A percentile compares a stretch with the other conserved stretches of the same genome.
Evolutionary conservation across 805 yeast species (phyloP).

Genomic region (Saccharomycopsis oosterbeekiorum): DNA sequence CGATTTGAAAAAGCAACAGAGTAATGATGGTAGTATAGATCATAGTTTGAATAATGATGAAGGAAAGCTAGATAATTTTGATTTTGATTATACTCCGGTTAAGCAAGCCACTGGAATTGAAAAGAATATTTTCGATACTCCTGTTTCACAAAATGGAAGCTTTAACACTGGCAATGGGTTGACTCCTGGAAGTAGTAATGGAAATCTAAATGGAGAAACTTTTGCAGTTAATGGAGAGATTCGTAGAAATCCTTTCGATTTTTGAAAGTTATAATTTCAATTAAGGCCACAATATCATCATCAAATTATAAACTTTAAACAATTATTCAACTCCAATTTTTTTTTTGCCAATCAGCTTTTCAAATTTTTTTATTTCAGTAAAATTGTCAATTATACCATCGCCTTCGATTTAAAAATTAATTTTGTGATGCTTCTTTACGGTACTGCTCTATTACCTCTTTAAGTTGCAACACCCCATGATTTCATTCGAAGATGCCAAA

Average conservation of each 20-base stretch:
- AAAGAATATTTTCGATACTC: neutral
- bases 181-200: neutral
- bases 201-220: neutral
- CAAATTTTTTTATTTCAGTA: no score
- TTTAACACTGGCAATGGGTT: neutral
- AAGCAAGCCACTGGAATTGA: neutral
- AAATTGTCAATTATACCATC: no score
- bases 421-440: no score
- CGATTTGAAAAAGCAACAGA: neutral
- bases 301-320: no score
- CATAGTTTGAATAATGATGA: neutral
- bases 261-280: neutral
- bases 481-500: no score
- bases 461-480: no score
- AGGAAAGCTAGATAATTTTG: neutral
- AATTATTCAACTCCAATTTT: neutral
- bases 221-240: neutral
- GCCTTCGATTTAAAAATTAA: no score
- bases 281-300: neutral
- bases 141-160: neutral
- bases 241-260: neutral
- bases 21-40: neutral
- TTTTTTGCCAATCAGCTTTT: no score
- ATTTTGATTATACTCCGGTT: neutral
- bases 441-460: no score